A percentile compares a stretch with the other conserved stretches of the same genome.
These are phyloP conservation scores for Eutrema japonicum DNA, from an alignment of 345 rosid genomes.

Conservation along the genomic window DNA sequence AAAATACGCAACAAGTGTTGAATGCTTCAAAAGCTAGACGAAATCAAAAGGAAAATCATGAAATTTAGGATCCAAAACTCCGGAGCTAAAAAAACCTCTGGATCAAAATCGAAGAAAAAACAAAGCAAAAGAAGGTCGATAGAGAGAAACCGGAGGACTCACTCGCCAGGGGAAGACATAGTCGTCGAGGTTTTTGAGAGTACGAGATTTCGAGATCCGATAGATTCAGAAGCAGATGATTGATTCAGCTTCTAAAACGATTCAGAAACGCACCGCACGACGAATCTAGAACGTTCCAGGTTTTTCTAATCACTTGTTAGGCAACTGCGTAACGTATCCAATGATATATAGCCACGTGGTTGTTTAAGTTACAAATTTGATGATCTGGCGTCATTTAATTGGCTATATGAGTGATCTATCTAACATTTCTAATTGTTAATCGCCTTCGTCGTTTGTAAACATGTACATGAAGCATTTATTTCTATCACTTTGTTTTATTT, in stretches of 20 bases:
- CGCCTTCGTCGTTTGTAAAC: neutral
- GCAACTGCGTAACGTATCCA: constrained; percentile 30
- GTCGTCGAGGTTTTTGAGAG: neutral
- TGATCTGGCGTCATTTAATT: constrained; percentile 11
- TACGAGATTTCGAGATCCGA: constrained; percentile 14
- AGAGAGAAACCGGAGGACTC: constrained; percentile 15
- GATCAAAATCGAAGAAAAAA: constrained; percentile 1
- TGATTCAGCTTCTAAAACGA: neutral
- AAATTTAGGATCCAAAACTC: neutral
- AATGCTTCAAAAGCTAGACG: constrained; percentile 7
- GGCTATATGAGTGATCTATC: neutral
- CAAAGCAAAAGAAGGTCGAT: neutral
- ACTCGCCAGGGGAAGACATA: constrained; percentile 51
- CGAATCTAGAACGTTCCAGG: constrained; percentile 32
- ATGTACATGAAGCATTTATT: too few relatives aligned
- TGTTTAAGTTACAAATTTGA: neutral
- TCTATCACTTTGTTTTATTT: too few relatives aligned
- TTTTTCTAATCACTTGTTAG: constrained; percentile 4
- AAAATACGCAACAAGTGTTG: neutral
- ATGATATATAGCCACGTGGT: constrained; percentile 18
- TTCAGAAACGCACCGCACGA: constrained; percentile 8
- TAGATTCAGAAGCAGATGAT: constrained; percentile 15
- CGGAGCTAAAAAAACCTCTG: neutral
- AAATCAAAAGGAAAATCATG: constrained; percentile 13
- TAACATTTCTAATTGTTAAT: neutral